Base-by-base conservation (phyloP, 495 filamentous ascomycete species). In the Hypoxylon fuscum region DNA sequence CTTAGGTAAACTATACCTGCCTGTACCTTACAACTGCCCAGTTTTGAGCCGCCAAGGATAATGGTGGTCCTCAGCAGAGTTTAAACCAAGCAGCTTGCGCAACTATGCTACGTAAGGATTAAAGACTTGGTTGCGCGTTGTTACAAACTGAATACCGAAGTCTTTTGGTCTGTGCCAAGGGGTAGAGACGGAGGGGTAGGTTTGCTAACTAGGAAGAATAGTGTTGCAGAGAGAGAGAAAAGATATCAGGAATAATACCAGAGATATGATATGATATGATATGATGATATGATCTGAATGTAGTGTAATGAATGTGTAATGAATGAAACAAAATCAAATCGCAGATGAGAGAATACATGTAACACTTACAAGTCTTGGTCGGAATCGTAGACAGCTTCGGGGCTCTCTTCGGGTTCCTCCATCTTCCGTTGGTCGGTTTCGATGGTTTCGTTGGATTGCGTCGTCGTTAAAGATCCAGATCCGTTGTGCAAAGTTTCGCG, bases 351-450 rank as follows among this genome's bases (percentile, higher is more conserved):
- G 5, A 7, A 15, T 40, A 55, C 3, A 27, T 27, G 3, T 3
- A 43, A 22, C 14, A 71, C 72, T 71, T 59, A 74, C 72, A 18
- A 38, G 15, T 60, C 51, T 50, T 70, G 55, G 29, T 67, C 64
- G 15, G 63, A 67, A 49, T 72, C 61, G 48, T 67, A 70, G n/a
- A n/a, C n/a, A 25, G 40, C 31, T 9, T 59, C 53, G 11, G 55
- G 23, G 11, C 47, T 58, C 41, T 62, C 61, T 27, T 57, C 55
- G 0, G 43, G 59, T 22, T 57, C 45, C 5, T 57, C 45, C 8
- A 15, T 5, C 3, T 48, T 45, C 34, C 25, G 57, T 42, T 35
- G 43, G 18, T 48, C 43, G 18, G 54, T 65, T n/a, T 64, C 55
- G 12, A 58, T 58, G 42, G n/a, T n/a, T n/a, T 64, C 62, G n/a